Base-by-base conservation (phyloP, 2,329 filamentous ascomycete species). In the Aspergillus vadensis region DNA sequence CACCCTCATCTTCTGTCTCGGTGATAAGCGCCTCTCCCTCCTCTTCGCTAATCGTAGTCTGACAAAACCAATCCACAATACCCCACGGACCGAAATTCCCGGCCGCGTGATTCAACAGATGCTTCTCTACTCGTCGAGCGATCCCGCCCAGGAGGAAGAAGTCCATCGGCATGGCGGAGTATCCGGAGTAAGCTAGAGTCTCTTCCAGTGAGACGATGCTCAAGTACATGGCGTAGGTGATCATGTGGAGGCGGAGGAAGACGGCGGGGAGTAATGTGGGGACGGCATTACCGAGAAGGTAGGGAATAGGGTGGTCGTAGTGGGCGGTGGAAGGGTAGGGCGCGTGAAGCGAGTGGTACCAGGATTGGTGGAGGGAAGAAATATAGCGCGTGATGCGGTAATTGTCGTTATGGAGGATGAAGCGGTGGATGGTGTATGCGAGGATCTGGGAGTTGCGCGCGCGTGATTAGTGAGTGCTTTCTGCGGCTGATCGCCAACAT, bases 371-470 rank as follows among this genome's bases (percentile, higher is more conserved):
- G 70, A 76, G 64, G 36, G 64, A 80, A 75, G 76, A 91, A 86
- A 69, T 79, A 78, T 70, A 80, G 54, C 47, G 47, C 25, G 25
- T 30, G 47, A 50, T 17, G 47, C 23, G 25, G 17, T 50, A 17
- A 12, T 51, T 69, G 62, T 71, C 86, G 80, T 54, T 82, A 76
- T 96, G 92, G 8, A 97, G 82, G 25, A 89, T 61, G 70, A 85
- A 84, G 55, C 90, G 87, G 77, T 96, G 92, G 66, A 91, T 82
- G 67, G 86, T 83, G 74, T 96, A 97, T 59, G 66, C 61, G 4
- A 74, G 50, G 32, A 72, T 59, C 74, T 77, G 58, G 12, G 10
- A 25, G 38, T 41, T 4, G 32, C 32, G 12, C 21, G 58, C 9
- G 41, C 12, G 14, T 38, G 36, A 54, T 66, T 49, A 58, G 5